Evolutionary conservation across 768 basidiomycete species (phyloP).

Genomic region (Phanerochaete carnosa): DNA sequence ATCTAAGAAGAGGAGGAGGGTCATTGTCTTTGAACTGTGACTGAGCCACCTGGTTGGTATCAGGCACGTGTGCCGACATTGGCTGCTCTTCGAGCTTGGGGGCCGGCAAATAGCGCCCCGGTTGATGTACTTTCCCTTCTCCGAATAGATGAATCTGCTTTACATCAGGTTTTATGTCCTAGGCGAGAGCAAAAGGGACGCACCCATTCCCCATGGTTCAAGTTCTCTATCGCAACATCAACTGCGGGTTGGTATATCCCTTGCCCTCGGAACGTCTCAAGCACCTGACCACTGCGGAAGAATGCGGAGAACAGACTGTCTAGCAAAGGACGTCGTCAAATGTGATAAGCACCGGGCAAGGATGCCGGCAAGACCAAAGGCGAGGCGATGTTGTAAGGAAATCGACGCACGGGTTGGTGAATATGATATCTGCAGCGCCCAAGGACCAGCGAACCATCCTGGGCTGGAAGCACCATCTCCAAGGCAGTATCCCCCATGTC

Average conservation of each 20-base stretch:
- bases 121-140: conserved; percentile 86
- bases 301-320: conserved; percentile 76
- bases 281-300: conserved; percentile 85
- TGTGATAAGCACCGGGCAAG: neutral
- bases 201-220: conserved; percentile 87
- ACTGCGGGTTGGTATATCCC: conserved; percentile 88
- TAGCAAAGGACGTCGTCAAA: conserved; percentile 5
- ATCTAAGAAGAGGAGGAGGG: conserved; percentile 57
- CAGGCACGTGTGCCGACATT: neutral
- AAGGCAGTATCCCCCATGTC: conserved; percentile 84
- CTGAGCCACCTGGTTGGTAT: neutral
- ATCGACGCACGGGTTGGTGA: conserved; percentile 72
- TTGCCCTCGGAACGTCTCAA: conserved; percentile 89
- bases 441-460: conserved; percentile 83
- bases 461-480: conserved; percentile 53
- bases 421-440: conserved; percentile 91
- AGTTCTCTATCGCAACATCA: conserved; percentile 74
- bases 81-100: neutral
- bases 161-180: neutral
- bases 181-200: conserved; percentile 22
- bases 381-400: neutral
- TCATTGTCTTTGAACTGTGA: neutral
- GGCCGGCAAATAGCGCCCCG: conserved; percentile 19
- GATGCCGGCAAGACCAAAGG: neutral
- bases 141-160: conserved; percentile 85